phyloP scores from a whole-genome alignment of 2,329 filamentous ascomycete species.

The Ceratocystis papillata region DNA sequence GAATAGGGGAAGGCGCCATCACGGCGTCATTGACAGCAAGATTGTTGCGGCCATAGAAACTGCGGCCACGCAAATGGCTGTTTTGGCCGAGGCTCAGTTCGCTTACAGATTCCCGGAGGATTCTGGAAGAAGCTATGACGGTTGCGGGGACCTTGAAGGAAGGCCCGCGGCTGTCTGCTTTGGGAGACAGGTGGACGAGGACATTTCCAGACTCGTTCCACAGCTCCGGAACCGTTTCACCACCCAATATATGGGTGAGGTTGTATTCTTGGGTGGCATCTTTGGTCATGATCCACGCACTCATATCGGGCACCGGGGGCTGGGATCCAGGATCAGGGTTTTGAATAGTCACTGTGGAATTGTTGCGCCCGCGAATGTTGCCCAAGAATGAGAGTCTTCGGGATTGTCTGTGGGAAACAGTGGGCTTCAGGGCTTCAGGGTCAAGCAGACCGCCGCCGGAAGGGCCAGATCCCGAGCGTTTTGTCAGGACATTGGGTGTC shows the following conservation, averaged over 20 bases:
- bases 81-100: constrained; percentile 25
- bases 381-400: constrained; percentile 22
- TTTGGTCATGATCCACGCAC: constrained; percentile 44
- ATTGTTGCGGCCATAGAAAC: constrained; percentile 40
- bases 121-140: constrained; percentile 43
- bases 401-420: constrained; percentile 10
- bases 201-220: constrained; percentile 53
- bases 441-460: constrained; percentile 15
- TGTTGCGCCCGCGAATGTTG: constrained; percentile 20
- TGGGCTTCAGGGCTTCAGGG: constrained; percentile 19
- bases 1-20: constrained; percentile 32
- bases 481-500: constrained; percentile 16
- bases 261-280: constrained; percentile 48
- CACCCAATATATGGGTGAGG: constrained; percentile 40
- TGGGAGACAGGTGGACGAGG: constrained; percentile 47
- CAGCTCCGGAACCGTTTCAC: constrained; percentile 53
- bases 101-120: constrained; percentile 43
- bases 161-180: constrained; percentile 40
- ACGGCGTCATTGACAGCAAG: constrained; percentile 42
- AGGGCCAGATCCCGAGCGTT: constrained; percentile 12
- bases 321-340: constrained; percentile 25
- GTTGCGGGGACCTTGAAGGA: constrained; percentile 51
- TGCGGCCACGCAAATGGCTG: constrained; percentile 33
- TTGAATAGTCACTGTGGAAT: constrained; percentile 11
- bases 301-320: constrained; percentile 16